These are phyloP conservation scores for Xenoacremonium recifei DNA, from an alignment of 2,329 filamentous ascomycete species.

Conservation along the genomic window DNA sequence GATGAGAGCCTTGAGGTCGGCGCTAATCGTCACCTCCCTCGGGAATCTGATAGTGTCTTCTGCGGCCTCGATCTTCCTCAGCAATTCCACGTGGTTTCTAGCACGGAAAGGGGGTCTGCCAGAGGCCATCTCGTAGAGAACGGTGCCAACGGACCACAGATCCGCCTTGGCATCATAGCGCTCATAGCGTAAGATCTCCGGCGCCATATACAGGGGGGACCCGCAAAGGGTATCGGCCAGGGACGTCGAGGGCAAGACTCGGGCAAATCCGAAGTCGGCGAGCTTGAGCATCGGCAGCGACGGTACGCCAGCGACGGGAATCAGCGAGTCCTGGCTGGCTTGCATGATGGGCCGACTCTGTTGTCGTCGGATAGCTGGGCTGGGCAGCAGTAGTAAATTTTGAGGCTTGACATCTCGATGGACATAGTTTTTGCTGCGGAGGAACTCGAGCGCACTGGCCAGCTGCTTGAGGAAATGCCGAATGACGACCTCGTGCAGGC, in stretches of 20 bases:
- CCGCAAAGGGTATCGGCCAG: slow-evolving; percentile 95
- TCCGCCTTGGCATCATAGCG: slow-evolving; percentile 97
- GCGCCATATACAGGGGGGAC: slow-evolving; percentile 97
- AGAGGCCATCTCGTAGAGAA: slow-evolving; percentile 92
- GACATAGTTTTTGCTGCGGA: slow-evolving; percentile 81
- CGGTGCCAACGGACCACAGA: slow-evolving; percentile 95
- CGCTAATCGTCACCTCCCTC: slow-evolving; percentile 66
- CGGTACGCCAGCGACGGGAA: slow-evolving; percentile 75
- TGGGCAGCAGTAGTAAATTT: slow-evolving; percentile 87
- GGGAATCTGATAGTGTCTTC: slow-evolving; percentile 85
- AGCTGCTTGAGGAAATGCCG: slow-evolving; percentile 96
- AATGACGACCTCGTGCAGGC: slow-evolving; percentile 94
- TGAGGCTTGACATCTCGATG: slow-evolving; percentile 98
- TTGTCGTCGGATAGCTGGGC: slow-evolving; percentile 65
- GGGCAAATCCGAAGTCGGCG: slow-evolving; percentile 97
- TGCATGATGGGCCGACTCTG: slow-evolving; percentile 61
- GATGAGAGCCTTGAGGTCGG: slow-evolving; percentile 79
- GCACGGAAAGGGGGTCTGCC: slow-evolving; percentile 90
- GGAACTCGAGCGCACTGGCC: slow-evolving; percentile 84
- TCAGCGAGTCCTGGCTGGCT: slow-evolving; percentile 75
- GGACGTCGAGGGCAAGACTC: slow-evolving; percentile 84
- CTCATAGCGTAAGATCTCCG: slow-evolving; percentile 94
- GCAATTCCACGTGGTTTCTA: slow-evolving; percentile 88
- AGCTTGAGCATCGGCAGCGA: slow-evolving; percentile 96
- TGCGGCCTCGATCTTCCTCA: slow-evolving; percentile 86